A percentile compares a stretch with the other conserved stretches of the same genome.
Evolutionary conservation across 768 basidiomycete genomes (phyloP).

Genomic region (Leccinum fibrillosum): DNA sequence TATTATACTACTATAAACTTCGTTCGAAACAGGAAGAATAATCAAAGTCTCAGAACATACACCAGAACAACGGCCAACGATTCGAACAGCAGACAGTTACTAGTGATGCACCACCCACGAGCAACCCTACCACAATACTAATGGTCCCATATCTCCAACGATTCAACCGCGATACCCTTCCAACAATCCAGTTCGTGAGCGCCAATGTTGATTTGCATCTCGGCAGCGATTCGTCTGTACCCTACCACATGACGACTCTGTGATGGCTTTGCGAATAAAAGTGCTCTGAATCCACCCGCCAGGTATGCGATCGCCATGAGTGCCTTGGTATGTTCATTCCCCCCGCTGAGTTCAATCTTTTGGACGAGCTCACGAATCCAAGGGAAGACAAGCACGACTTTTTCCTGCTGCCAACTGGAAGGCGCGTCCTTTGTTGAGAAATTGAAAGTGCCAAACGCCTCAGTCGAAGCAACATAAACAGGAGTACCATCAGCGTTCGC

Average conservation of each 20-base stretch:
- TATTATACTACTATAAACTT: too few relatives aligned
- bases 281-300: conserved; percentile 7
- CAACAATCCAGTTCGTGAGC: not conserved
- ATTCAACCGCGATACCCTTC: not conserved
- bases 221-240: conserved; percentile 20
- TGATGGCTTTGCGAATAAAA: conserved; percentile 6
- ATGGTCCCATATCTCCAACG: conserved; percentile 7
- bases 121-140: not conserved
- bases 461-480: not conserved
- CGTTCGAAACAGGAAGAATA: too few relatives aligned
- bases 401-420: not conserved
- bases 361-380: conserved; percentile 9
- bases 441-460: not conserved
- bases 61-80: too few relatives aligned
- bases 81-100: too few relatives aligned
- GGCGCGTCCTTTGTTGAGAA: not conserved
- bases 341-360: not conserved
- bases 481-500: not conserved
- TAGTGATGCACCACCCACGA: not conserved
- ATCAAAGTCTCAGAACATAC: too few relatives aligned
- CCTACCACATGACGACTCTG: not conserved
- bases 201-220: not conserved
- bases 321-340: not conserved
- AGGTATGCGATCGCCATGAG: conserved; percentile 3
- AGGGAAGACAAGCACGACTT: conserved; percentile 7